phyloP scores from a whole-genome alignment of 2,329 filamentous ascomycete species.

The Xylariaceae sp. region DNA sequence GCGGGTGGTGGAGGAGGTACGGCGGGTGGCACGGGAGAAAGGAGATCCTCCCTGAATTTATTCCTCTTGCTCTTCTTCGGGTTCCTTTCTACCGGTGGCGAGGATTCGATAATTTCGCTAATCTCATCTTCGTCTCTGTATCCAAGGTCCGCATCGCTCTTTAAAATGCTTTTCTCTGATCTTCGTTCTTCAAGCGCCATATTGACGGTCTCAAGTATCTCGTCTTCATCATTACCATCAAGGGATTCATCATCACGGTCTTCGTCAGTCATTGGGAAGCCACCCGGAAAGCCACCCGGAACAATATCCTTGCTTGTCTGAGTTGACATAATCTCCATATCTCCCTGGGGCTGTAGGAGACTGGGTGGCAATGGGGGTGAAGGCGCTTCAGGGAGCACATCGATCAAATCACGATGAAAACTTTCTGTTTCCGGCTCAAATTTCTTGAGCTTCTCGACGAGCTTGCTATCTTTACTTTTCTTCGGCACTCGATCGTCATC shows the following conservation, averaged over 20 bases:
- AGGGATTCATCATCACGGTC: constrained; percentile 20
- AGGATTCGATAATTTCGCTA: constrained; percentile 49
- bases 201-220: constrained; percentile 48
- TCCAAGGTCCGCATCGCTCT: constrained; percentile 11
- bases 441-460: constrained; percentile 54
- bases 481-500: constrained; percentile 42
- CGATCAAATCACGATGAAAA: constrained; percentile 32
- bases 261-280: constrained; percentile 30
- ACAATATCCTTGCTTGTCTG: constrained; percentile 38
- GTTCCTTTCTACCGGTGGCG: constrained; percentile 37
- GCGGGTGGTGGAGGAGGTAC: constrained; percentile 45
- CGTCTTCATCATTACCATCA: constrained; percentile 22
- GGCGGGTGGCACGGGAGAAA: constrained; percentile 24
- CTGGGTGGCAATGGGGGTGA: constrained; percentile 40
- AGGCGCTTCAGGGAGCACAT: constrained; percentile 36
- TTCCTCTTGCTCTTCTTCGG: constrained; percentile 32
- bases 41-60: constrained; percentile 35
- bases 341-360: constrained; percentile 33
- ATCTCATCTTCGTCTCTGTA: constrained; percentile 29
- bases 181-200: constrained; percentile 38
- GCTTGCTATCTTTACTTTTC: constrained; percentile 46
- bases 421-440: constrained; percentile 46
- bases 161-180: constrained; percentile 31
- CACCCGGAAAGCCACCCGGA: constrained; percentile 34
- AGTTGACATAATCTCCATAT: constrained; percentile 39